Conservation (phyloP, 768 basidiomycete species). For the Hortiboletus campestris region DNA sequence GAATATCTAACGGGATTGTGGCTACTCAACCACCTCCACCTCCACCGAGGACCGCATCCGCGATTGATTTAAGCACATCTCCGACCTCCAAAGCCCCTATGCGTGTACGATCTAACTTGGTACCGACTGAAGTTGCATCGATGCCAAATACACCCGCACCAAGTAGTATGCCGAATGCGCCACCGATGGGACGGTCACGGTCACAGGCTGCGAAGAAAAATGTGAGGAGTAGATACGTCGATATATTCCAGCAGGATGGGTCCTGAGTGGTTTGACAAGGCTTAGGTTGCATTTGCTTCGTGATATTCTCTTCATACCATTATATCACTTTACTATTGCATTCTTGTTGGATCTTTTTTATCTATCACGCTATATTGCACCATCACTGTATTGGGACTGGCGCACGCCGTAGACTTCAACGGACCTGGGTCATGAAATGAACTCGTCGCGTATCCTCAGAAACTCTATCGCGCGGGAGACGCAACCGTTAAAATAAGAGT, state of each 20-base stretch:
- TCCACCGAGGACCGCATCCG: slow-evolving; percentile 55
- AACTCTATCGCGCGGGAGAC: not conserved
- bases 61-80: slow-evolving; percentile 56
- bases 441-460: not conserved
- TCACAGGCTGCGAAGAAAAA: slow-evolving; percentile 68
- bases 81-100: slow-evolving; percentile 50
- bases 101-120: slow-evolving; percentile 66
- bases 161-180: slow-evolving; percentile 19
- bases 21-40: slow-evolving; percentile 21
- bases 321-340: slow-evolving; percentile 17
- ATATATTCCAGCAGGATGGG: slow-evolving; percentile 72
- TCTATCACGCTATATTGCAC: slow-evolving; percentile 19
- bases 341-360: slow-evolving; percentile 23
- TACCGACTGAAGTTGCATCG: slow-evolving; percentile 43
- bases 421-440: not conserved
- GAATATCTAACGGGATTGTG: slow-evolving; percentile 23
- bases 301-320: slow-evolving; percentile 12
- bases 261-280: not conserved
- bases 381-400: not conserved
- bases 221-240: slow-evolving; percentile 82
- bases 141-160: slow-evolving; percentile 33
- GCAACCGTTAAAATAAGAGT: slow-evolving; percentile 54
- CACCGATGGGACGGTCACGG: slow-evolving; percentile 50
- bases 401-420: not conserved
- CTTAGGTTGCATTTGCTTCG: not conserved